These are phyloP conservation scores for Aristolochia californica DNA, from an alignment of 164 flowering plant species.

Conservation along the genomic window DNA sequence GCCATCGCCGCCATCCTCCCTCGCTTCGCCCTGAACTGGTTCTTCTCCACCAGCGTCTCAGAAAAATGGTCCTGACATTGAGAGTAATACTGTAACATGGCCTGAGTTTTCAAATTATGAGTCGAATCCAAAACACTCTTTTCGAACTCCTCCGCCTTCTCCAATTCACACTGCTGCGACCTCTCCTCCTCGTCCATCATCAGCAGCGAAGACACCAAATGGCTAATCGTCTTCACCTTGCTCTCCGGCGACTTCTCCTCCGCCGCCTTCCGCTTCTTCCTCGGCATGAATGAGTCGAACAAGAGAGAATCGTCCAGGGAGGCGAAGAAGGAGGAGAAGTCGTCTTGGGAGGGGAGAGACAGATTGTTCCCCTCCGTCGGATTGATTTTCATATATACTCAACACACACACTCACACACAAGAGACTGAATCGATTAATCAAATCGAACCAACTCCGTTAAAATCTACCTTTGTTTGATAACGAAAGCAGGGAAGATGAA, in stretches of 20 bases:
- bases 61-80: constrained; percentile 16
- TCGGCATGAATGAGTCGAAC: neutral
- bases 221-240: constrained; percentile 15
- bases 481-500: too few species aligned
- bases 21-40: constrained; percentile 22
- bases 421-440: too few species aligned
- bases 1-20: constrained; percentile 15
- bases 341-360: constrained; percentile 1
- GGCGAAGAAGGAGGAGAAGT: constrained; percentile 3
- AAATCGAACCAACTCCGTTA: too few species aligned
- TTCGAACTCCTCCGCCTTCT: constrained; percentile 15
- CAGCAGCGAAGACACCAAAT: constrained; percentile 33
- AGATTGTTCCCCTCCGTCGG: too few species aligned
- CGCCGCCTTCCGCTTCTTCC: constrained; percentile 14
- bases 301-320: neutral
- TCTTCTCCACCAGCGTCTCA: constrained; percentile 17
- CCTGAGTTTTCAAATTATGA: constrained; percentile 17
- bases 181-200: constrained; percentile 45
- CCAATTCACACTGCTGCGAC: constrained; percentile 16
- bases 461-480: too few species aligned
- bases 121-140: constrained; percentile 22
- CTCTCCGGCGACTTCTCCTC: constrained; percentile 6
- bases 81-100: constrained; percentile 28
- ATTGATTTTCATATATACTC: too few species aligned
- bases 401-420: too few species aligned